Base-by-base conservation (phyloP, 2,329 filamentous ascomycete genomes). In the Nigrograna mackinnonii region DNA sequence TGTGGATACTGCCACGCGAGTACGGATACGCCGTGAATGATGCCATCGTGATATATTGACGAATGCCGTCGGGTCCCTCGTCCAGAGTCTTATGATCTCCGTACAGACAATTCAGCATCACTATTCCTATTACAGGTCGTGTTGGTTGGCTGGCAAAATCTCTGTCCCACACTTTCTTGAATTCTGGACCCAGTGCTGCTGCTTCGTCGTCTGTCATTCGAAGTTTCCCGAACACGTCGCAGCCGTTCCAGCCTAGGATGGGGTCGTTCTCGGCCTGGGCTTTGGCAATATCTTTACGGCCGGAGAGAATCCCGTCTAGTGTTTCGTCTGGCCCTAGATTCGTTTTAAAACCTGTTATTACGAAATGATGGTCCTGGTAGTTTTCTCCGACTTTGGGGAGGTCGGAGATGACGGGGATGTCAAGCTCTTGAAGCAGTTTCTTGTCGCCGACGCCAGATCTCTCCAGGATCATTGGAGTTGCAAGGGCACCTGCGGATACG, bases 381-480 rank as follows among this genome's bases (percentile, higher is more conserved):
- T 86, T 82, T 44, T 77, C 76, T 2, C 83, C 84, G 1, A 87
- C 82, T 17, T 83, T 79, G 0, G 77, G 75, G 1, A 82, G 77
- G 47, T 84, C 72, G 5, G 76, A 70, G 13, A 83, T 46, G 0
- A 78, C 60, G 1, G 70, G 58, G 47, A 86, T 81, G 6, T 70
- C 66, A 47, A 78, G 74, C 24, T 70, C 67, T 11, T 69, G 43
- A 2, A 85, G 70, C 2, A 82, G 47, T 1, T 74, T 62, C 0
- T 68, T 62, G 33, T 70, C 67, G 13, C 79, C 82, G 4, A 86
- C 60, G 4, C 83, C 83, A 0, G 83, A 86, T 20, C 83, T 68
- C 56, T 86, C 80, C 1, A 86, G 72, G 2, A 85, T 37, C 2
- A 39, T 57, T 0, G 80, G 79, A 0, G 79, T 78, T 2, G 75